Evolutionary conservation across 352 stramenopile genomes (phyloP).

Genomic region (Phytophthora capsici): DNA sequence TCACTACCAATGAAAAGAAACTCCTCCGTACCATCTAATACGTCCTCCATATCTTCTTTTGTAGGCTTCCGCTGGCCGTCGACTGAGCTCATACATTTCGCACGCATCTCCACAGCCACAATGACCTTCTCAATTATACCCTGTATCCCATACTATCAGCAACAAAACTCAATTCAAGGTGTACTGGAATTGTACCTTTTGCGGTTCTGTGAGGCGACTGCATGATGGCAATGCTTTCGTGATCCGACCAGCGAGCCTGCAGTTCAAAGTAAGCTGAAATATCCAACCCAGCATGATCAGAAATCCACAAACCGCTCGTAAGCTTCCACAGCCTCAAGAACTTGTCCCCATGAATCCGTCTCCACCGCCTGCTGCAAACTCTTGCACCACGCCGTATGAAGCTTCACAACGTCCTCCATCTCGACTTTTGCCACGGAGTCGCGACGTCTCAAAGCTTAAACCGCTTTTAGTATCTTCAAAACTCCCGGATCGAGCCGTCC

Average conservation of each 20-base stretch:
- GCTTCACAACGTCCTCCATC: constrained; percentile 58
- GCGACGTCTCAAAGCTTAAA: constrained; percentile 20
- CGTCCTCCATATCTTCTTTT: constrained; percentile 74
- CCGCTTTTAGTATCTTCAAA: constrained; percentile 9
- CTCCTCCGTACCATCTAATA: constrained; percentile 51
- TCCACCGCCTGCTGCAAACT: constrained; percentile 64
- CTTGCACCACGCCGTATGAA: constrained; percentile 62
- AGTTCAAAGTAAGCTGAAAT: constrained; percentile 1
- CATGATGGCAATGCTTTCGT: constrained; percentile 45
- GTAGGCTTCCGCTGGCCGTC: constrained; percentile 61
- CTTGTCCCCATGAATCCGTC: constrained; percentile 71
- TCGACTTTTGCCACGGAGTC: constrained; percentile 1
- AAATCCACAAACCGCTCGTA: constrained; percentile 60
- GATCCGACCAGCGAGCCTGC: constrained; percentile 49
- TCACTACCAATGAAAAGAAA: neutral
- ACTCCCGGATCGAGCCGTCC: neutral
- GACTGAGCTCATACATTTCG: constrained; percentile 62
- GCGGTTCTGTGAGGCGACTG: constrained; percentile 47
- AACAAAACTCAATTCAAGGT: neutral
- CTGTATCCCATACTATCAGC: constrained; percentile 11
- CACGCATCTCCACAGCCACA: constrained; percentile 56
- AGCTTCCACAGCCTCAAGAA: constrained; percentile 78
- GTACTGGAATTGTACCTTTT: constrained; percentile 31
- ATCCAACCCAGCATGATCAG: neutral
- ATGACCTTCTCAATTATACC: constrained; percentile 47